Evolutionary conservation across 306 rosid genomes (phyloP).

Genomic region (Cicer arietinum): DNA sequence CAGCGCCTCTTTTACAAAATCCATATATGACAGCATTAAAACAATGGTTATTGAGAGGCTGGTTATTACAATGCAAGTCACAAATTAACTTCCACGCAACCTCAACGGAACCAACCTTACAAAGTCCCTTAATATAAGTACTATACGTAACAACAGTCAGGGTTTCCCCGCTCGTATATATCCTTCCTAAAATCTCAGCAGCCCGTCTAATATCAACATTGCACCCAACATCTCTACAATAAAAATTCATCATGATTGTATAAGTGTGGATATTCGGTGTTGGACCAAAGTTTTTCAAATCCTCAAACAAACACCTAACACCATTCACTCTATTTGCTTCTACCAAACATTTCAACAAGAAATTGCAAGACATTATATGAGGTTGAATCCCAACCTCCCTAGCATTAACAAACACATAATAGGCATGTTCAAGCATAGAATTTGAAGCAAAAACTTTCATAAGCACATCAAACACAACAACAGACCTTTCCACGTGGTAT

Average conservation of each 20-base stretch:
- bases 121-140: conserved; percentile 65
- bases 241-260: conserved; percentile 69
- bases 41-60: conserved; percentile 57
- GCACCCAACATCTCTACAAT: conserved; percentile 54
- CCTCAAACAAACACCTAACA: conserved; percentile 52
- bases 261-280: conserved; percentile 60
- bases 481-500: conserved; percentile 44
- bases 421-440: conserved; percentile 68
- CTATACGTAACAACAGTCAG: conserved; percentile 66
- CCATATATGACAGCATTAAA: conserved; percentile 59
- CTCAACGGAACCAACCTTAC: conserved; percentile 55
- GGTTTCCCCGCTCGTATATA: conserved; percentile 52
- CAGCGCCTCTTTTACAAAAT: conserved; percentile 56
- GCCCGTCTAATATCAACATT: conserved; percentile 54
- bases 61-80: conserved; percentile 46
- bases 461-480: conserved; percentile 59
- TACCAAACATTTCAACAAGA: conserved; percentile 73
- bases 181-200: conserved; percentile 55
- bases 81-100: conserved; percentile 54
- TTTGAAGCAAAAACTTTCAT: conserved; percentile 63
- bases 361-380: conserved; percentile 58
- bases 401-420: conserved; percentile 56
- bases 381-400: conserved; percentile 54
- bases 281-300: conserved; percentile 60
- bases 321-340: conserved; percentile 58